Evolutionary conservation across 2,329 filamentous ascomycete genomes (phyloP).

Genomic region (Colletotrichum costaricense): DNA sequence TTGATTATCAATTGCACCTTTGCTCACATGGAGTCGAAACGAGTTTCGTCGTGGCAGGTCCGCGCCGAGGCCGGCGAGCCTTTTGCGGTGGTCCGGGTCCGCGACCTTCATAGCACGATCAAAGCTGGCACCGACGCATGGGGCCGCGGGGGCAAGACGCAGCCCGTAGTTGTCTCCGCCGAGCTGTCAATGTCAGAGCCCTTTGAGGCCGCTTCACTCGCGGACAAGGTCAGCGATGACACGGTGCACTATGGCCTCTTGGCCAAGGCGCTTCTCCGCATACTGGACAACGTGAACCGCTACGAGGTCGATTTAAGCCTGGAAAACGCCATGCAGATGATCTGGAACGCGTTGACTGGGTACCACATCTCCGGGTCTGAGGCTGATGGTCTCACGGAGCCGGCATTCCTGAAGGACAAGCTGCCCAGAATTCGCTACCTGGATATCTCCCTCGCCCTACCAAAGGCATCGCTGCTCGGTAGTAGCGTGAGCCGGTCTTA

Average conservation of each 20-base stretch:
- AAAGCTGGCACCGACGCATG: constrained; percentile 74
- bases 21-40: neutral
- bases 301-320: neutral
- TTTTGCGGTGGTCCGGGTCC: constrained; percentile 67
- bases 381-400: neutral
- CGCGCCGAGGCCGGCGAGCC: constrained; percentile 55
- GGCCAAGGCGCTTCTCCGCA: constrained; percentile 71
- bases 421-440: constrained; percentile 54
- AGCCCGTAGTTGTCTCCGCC: constrained; percentile 72
- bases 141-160: constrained; percentile 68
- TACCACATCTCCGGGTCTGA: constrained; percentile 39
- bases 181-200: constrained; percentile 65
- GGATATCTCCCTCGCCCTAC: constrained; percentile 66
- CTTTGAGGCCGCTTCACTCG: constrained; percentile 68
- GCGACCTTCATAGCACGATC: constrained; percentile 69
- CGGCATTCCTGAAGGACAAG: constrained; percentile 38
- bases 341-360: constrained; percentile 48
- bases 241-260: constrained; percentile 82
- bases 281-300: constrained; percentile 48
- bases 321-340: constrained; percentile 41
- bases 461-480: constrained; percentile 77
- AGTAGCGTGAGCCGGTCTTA: constrained; percentile 63
- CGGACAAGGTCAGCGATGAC: constrained; percentile 72
- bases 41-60: constrained; percentile 47
- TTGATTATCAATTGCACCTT: neutral